A percentile compares a stretch with the other conserved stretches of the same genome.
Evolutionary conservation across 2,329 filamentous ascomycete species (phyloP).

Genomic region (Calonectria montana): DNA sequence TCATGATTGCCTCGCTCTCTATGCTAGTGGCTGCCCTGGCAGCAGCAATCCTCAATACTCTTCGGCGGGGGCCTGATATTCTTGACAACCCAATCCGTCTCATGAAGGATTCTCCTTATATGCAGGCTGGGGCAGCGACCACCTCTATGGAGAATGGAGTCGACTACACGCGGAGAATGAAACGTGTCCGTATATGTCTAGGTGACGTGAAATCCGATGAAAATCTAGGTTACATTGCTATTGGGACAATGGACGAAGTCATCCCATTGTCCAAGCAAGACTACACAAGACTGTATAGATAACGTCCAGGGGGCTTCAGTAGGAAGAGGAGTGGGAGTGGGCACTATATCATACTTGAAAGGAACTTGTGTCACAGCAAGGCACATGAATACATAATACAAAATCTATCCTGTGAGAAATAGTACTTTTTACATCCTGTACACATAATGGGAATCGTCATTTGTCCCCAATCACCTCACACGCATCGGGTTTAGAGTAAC

Average conservation of each 20-base stretch:
- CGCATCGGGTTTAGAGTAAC: background rate
- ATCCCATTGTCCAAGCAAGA: background rate
- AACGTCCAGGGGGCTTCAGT: background rate
- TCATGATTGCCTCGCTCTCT: background rate
- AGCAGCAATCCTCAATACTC: conserved; percentile 10
- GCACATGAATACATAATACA: background rate
- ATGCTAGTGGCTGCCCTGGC: conserved; percentile 6
- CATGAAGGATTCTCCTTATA: conserved; percentile 18
- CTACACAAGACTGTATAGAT: background rate
- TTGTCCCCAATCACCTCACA: background rate
- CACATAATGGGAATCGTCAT: background rate
- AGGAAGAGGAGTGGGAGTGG: too few relatives aligned
- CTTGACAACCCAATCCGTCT: conserved; percentile 15
- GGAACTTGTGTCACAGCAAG: too few relatives aligned
- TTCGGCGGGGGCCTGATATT: conserved; percentile 15
- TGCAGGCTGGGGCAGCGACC: background rate
- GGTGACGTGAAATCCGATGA: conserved; percentile 14
- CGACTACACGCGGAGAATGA: conserved; percentile 17
- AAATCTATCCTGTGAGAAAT: too few relatives aligned
- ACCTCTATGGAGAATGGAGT: conserved; percentile 18
- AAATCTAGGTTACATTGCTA: conserved; percentile 16
- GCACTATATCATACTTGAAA: too few relatives aligned
- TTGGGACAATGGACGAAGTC: conserved; percentile 3
- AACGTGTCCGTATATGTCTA: conserved; percentile 13
- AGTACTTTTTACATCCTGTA: too few relatives aligned